These are phyloP conservation scores for Hygrocybe coccinea DNA, from an alignment of 768 basidiomycete genomes.

Conservation along the genomic window DNA sequence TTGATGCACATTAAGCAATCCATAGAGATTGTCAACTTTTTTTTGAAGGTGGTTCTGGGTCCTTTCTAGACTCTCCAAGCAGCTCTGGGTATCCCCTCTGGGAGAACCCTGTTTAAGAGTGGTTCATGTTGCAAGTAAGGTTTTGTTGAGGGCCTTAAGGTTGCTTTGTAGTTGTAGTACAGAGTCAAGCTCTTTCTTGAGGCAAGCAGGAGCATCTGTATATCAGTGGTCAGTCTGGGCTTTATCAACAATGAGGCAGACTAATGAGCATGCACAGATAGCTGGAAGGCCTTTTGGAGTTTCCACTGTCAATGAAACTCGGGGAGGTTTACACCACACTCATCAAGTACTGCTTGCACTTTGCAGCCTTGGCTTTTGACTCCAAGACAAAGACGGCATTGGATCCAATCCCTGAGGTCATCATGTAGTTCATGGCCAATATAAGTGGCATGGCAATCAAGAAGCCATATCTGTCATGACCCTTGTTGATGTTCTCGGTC, in stretches of 20 bases:
- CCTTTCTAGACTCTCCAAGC: constrained; percentile 18
- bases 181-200: constrained; percentile 32
- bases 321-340: constrained; percentile 11
- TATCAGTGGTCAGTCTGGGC: not conserved
- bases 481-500: constrained; percentile 12
- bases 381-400: constrained; percentile 17
- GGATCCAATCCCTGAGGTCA: constrained; percentile 33
- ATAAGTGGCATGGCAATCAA: constrained; percentile 28
- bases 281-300: constrained; percentile 27
- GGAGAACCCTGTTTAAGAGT: constrained; percentile 8
- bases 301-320: constrained; percentile 31
- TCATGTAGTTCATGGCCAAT: constrained; percentile 23
- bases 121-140: constrained; percentile 13
- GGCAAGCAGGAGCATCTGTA: constrained; percentile 23
- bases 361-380: constrained; percentile 11
- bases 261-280: constrained; percentile 27
- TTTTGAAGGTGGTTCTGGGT: constrained; percentile 18
- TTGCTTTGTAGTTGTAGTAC: constrained; percentile 28
- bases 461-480: constrained; percentile 27
- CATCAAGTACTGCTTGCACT: constrained; percentile 14
- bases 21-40: constrained; percentile 30
- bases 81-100: constrained; percentile 3
- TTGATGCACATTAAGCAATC: constrained; percentile 30
- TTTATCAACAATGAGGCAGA: constrained; percentile 13
- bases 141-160: constrained; percentile 20